A percentile compares a stretch with the other conserved stretches of the same genome.
Evolutionary conservation across 2,329 filamentous ascomycete genomes (phyloP).

Genomic region (Grosmannia huntii): DNA sequence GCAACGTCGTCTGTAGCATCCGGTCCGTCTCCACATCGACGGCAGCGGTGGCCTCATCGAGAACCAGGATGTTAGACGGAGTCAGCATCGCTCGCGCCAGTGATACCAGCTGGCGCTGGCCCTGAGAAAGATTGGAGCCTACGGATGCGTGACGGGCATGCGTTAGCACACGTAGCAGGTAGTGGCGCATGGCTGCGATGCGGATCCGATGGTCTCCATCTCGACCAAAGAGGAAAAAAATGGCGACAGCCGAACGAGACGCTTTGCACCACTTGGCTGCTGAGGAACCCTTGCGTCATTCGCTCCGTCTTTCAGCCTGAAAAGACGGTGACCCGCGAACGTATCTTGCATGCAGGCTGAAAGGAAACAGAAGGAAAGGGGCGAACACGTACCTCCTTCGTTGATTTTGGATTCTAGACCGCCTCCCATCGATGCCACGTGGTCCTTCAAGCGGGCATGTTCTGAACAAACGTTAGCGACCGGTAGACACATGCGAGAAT

Average conservation of each 20-base stretch:
- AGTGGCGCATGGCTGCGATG: background rate
- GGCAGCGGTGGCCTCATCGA: constrained; percentile 88
- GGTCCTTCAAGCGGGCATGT: constrained; percentile 85
- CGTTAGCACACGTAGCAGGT: background rate
- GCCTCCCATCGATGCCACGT: constrained; percentile 75
- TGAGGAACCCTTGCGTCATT: background rate
- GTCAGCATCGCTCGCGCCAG: constrained; percentile 87
- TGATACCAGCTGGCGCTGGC: constrained; percentile 87
- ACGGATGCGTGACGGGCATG: background rate
- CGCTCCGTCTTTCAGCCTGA: background rate
- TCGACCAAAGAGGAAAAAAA: background rate
- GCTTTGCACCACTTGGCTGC: background rate
- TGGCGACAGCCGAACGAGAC: background rate
- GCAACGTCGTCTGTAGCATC: constrained; percentile 50
- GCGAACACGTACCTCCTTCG: constrained; percentile 67
- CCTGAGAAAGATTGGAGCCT: constrained; percentile 92
- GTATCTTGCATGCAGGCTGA: background rate
- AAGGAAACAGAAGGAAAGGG: background rate
- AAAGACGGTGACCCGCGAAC: background rate
- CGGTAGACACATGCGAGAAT: too few relatives aligned
- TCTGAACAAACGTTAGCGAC: constrained; percentile 34
- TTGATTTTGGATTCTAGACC: constrained; percentile 81
- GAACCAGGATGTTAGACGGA: constrained; percentile 89
- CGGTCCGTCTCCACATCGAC: constrained; percentile 58
- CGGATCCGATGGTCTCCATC: background rate